Conservation (phyloP, 768 basidiomycete species). For the Amanita fuliginea region DNA sequence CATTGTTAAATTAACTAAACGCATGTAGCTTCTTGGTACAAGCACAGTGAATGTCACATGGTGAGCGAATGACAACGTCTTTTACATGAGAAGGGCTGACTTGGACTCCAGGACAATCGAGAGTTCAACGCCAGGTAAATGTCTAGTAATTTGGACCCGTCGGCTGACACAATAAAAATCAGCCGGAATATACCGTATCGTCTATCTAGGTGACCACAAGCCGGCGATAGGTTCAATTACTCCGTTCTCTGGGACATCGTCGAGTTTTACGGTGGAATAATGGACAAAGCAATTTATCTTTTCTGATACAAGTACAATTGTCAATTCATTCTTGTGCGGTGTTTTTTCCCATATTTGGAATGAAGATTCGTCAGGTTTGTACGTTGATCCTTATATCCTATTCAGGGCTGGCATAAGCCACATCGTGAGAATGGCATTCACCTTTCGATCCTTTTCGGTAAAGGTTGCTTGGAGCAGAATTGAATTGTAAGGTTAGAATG, state of each 20-base stretch:
- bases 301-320: too few species aligned
- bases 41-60: slow-evolving; percentile 61
- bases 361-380: too few species aligned
- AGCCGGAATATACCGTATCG: slow-evolving; percentile 64
- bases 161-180: slow-evolving; percentile 7
- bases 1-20: background rate
- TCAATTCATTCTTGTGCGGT: too few species aligned
- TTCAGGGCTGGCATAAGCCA: too few species aligned
- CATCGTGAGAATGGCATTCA: too few species aligned
- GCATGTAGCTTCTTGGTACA: slow-evolving; percentile 37
- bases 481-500: too few species aligned
- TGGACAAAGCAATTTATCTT: background rate
- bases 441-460: too few species aligned
- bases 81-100: slow-evolving; percentile 3
- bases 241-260: slow-evolving; percentile 52
- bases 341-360: too few species aligned
- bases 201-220: slow-evolving; percentile 73
- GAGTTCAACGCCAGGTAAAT: slow-evolving; percentile 40
- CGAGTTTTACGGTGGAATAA: slow-evolving; percentile 47
- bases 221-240: slow-evolving; percentile 49
- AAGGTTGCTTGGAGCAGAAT: too few species aligned
- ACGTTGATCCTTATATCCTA: too few species aligned
- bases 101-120: slow-evolving; percentile 46
- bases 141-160: background rate
- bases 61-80: slow-evolving; percentile 23